These are phyloP conservation scores for Eimeria necatrix DNA, from an alignment of 169 alveolate species.

Conservation along the genomic window DNA sequence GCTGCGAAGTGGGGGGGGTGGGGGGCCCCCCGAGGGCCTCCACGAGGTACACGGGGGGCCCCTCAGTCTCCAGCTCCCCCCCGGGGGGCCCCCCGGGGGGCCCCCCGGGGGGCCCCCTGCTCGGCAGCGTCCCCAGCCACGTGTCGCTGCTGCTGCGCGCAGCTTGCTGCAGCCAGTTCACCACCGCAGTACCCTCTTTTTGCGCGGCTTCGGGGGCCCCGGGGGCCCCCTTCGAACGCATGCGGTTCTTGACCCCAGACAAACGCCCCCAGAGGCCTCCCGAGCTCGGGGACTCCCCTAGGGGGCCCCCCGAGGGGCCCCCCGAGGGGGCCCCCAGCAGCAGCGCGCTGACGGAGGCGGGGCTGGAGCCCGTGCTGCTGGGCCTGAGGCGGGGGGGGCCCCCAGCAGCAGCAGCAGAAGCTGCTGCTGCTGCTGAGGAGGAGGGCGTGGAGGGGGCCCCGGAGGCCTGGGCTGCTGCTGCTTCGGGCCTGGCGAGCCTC, in stretches of 20 bases:
- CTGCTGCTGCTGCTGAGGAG: conserved; percentile 20
- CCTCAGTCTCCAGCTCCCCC: not conserved
- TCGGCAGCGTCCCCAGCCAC: not conserved
- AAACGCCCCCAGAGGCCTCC: conserved; percentile 48
- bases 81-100: conserved; percentile 10
- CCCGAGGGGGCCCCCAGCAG: conserved; percentile 18
- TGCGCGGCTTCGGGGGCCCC: not conserved
- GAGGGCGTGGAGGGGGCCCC: conserved; percentile 25
- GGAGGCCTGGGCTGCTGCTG: not conserved
- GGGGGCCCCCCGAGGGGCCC: not conserved
- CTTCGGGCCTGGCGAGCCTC: not conserved
- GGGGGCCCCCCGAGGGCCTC: not conserved
- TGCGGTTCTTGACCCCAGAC: not conserved
- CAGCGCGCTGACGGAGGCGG: not conserved
- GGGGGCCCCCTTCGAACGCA: not conserved
- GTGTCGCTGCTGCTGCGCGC: conserved; percentile 58
- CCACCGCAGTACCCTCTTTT: not conserved
- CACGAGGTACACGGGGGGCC: not conserved
- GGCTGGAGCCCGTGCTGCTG: not conserved
- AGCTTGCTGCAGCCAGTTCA: conserved; percentile 37
- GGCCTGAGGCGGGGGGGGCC: not conserved
- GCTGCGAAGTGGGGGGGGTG: not conserved
- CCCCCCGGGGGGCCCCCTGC: not conserved
- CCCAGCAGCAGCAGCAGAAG: not conserved
- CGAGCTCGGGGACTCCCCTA: conserved; percentile 13